Percentiles rank a stretch among this genome's conserved stretches.
Conservation (phyloP, 352 stramenopile species). For the Blastocystis sp. region DNA sequence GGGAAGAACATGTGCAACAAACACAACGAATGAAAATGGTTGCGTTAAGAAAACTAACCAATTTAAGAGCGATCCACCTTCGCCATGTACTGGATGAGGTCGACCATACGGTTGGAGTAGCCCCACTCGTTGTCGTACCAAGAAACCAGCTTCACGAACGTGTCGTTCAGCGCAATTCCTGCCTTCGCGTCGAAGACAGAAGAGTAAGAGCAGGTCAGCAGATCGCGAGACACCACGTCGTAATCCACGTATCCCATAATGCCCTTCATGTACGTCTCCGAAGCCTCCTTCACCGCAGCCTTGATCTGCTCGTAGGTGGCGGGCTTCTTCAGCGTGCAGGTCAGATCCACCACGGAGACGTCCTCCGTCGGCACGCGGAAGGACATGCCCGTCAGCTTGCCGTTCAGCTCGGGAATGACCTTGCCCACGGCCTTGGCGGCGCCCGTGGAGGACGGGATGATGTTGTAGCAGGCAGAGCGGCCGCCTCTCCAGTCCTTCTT, state of each 20-base stretch:
- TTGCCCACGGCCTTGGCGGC: slow-evolving; percentile 97
- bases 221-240: slow-evolving; percentile 92
- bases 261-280: slow-evolving; percentile 88
- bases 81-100: slow-evolving; percentile 91
- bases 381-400: slow-evolving; percentile 86
- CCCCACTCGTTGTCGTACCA: slow-evolving; percentile 99
- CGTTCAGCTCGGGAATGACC: slow-evolving; percentile 89
- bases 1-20: slow-evolving; percentile 27
- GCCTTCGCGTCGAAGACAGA: slow-evolving; percentile 95
- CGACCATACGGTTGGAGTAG: slow-evolving; percentile 92
- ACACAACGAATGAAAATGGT: slow-evolving; percentile 34
- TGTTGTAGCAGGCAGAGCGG: slow-evolving; percentile 93
- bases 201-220: slow-evolving; percentile 88
- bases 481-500: slow-evolving; percentile 96
- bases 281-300: slow-evolving; percentile 86
- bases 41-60: slow-evolving; percentile 13
- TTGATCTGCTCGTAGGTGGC: slow-evolving; percentile 97
- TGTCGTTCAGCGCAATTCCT: slow-evolving; percentile 92
- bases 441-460: slow-evolving; percentile 94
- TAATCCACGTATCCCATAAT: slow-evolving; percentile 96
- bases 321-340: slow-evolving; percentile 78
- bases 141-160: slow-evolving; percentile 97
- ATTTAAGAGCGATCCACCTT: slow-evolving; percentile 70
- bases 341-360: slow-evolving; percentile 85
- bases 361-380: slow-evolving; percentile 85